Evolutionary conservation across 108 stramenopile species (phyloP).

Genomic region (Nannochloropsis oceanica): DNA sequence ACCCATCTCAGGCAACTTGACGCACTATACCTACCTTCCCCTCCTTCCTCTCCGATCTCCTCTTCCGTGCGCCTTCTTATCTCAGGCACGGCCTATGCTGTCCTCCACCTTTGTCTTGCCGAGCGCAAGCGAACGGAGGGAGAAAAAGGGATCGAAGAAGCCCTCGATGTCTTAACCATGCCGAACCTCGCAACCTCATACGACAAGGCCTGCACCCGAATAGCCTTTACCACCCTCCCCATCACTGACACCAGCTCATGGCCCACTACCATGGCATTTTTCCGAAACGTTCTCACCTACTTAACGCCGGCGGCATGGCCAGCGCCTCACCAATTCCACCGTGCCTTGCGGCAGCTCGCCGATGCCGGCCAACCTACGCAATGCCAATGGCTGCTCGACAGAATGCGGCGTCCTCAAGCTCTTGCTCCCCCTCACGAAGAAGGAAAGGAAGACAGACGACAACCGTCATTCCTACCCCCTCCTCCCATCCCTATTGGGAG

Average conservation of each 20-base stretch:
- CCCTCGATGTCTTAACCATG: neutral
- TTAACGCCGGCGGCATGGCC: neutral
- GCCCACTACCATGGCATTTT: neutral
- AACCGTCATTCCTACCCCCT: no score
- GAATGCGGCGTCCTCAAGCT: neutral
- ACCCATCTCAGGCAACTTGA: no score
- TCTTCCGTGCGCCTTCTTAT: no score
- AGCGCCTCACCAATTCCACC: neutral
- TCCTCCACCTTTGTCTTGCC: neutral
- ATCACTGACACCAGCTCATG: neutral
- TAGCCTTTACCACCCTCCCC: neutral
- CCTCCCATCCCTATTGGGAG: neutral
- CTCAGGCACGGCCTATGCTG: no score
- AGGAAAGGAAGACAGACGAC: neutral
- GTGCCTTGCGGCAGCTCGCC: neutral
- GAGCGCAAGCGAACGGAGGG: neutral
- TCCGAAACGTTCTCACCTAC: neutral
- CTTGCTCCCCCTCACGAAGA: neutral
- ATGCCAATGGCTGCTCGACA: neutral
- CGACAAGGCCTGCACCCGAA: neutral
- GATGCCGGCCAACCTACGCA: neutral
- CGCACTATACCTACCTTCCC: neutral
- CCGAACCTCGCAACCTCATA: neutral
- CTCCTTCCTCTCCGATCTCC: neutral
- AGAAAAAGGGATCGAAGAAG: neutral